A percentile compares a stretch with the other conserved stretches of the same genome.
Conservation (phyloP, 106 monocot genomes). For the Posidonia australis region DNA sequence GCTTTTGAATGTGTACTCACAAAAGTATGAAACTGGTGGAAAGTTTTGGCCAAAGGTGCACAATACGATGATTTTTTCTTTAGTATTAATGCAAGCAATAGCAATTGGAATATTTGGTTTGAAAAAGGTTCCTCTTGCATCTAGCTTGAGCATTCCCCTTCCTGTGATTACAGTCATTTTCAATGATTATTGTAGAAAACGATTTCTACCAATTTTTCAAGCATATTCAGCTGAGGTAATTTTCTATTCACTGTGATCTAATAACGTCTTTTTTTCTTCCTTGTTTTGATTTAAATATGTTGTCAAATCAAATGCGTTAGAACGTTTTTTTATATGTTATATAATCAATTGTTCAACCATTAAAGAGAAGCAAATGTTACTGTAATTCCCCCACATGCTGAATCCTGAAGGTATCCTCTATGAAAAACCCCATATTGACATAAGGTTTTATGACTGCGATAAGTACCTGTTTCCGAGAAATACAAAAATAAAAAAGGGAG, state of each 20-base stretch:
- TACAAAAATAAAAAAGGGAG: too few relatives aligned
- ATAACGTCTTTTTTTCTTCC: background rate
- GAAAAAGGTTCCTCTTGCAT: constrained; percentile 77
- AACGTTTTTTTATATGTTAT: too few relatives aligned
- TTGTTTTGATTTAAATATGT: background rate
- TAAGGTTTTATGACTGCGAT: too few relatives aligned
- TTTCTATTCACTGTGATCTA: background rate
- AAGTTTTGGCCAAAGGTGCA: constrained; percentile 93
- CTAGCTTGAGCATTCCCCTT: constrained; percentile 74
- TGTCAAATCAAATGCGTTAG: background rate
- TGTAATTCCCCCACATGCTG: too few relatives aligned
- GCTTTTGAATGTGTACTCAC: constrained; percentile 80
- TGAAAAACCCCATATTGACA: too few relatives aligned
- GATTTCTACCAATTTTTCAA: constrained; percentile 69
- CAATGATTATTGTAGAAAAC: constrained; percentile 78
- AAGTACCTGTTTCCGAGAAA: too few relatives aligned
- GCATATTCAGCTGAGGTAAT: constrained; percentile 75
- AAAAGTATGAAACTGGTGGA: constrained; percentile 87
- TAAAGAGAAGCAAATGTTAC: too few relatives aligned
- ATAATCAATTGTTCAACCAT: too few relatives aligned
- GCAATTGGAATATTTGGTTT: constrained; percentile 85
- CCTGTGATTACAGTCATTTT: constrained; percentile 75
- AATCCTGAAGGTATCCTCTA: too few relatives aligned
- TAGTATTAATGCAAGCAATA: constrained; percentile 83
- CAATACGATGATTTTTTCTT: constrained; percentile 72